Evolutionary conservation across 768 basidiomycete species (phyloP).

Genomic region (Hygrophoropsis aurantiaca): DNA sequence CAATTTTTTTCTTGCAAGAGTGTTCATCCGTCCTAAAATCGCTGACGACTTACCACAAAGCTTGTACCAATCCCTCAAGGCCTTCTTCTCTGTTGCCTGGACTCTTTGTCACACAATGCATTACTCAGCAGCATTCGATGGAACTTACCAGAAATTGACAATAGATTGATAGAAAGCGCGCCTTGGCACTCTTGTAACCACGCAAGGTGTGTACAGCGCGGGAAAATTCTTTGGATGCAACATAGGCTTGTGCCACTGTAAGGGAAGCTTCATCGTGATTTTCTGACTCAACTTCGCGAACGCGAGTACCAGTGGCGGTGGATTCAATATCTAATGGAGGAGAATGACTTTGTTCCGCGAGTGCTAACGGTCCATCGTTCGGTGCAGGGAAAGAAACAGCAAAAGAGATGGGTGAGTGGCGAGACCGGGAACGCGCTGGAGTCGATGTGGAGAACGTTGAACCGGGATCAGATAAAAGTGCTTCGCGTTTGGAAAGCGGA

Average conservation of each 20-base stretch:
- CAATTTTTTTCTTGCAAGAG: no score
- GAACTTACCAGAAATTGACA: constrained; percentile 79
- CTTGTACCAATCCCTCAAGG: constrained; percentile 84
- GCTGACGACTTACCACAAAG: constrained; percentile 72
- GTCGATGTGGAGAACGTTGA: constrained; percentile 59
- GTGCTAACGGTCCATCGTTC: constrained; percentile 32
- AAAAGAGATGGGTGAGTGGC: constrained; percentile 39
- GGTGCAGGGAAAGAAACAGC: constrained; percentile 17
- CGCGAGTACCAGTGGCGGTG: constrained; percentile 27
- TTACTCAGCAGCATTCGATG: constrained; percentile 1
- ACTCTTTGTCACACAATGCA: not conserved
- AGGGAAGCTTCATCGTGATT: constrained; percentile 70
- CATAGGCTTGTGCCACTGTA: constrained; percentile 67
- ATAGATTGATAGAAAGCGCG: constrained; percentile 77
- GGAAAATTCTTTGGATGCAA: constrained; percentile 76
- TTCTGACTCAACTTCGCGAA: constrained; percentile 49
- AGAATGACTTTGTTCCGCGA: constrained; percentile 9
- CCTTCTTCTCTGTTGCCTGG: constrained; percentile 82
- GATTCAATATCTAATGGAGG: constrained; percentile 4
- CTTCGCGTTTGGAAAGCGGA: constrained; percentile 45
- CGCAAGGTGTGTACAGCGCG: constrained; percentile 67
- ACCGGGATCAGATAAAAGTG: constrained; percentile 21
- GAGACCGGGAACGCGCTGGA: constrained; percentile 48
- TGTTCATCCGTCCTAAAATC: not conserved
- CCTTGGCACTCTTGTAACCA: constrained; percentile 67